Conservation (phyloP, 208 protist genomes). For the Kentomonas sorsogonicus region DNA sequence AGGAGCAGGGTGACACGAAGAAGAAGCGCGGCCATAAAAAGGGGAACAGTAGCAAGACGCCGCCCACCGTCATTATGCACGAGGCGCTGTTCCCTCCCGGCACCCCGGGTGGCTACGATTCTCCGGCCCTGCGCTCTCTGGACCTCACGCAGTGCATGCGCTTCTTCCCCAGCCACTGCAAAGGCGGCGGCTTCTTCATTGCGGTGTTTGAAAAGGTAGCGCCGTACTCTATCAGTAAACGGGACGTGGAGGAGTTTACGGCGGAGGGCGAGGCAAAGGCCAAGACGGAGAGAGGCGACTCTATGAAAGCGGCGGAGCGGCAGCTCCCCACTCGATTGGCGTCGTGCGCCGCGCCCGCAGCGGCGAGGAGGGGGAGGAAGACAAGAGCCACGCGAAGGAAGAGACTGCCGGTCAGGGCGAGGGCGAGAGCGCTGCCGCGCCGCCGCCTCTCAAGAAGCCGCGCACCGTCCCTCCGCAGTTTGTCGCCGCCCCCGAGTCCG, state of each 20-base stretch:
- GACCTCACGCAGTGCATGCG: conserved; percentile 90
- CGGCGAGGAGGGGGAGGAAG: conserved; percentile 15
- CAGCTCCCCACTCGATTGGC: not conserved
- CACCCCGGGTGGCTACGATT: conserved; percentile 39
- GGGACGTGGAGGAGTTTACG: conserved; percentile 3
- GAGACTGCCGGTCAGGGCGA: not conserved
- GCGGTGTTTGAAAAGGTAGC: conserved; percentile 90
- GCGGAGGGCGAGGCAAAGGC: conserved; percentile 10
- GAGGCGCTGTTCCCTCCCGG: conserved; percentile 20
- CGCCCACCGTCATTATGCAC: too few species aligned
- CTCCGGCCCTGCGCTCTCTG: conserved; percentile 18
- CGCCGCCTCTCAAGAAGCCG: conserved; percentile 5
- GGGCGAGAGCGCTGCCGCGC: conserved; percentile 1
- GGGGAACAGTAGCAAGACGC: too few species aligned
- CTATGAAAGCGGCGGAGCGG: not conserved
- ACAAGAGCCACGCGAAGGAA: conserved; percentile 9
- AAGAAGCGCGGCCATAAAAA: too few species aligned
- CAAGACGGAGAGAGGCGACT: conserved; percentile 11
- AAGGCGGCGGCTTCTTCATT: conserved; percentile 97
- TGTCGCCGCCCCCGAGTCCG: conserved; percentile 36
- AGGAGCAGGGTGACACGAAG: not conserved
- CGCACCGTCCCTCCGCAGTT: conserved; percentile 54
- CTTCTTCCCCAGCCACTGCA: conserved; percentile 91
- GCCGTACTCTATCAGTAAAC: conserved; percentile 46
- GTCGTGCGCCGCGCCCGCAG: not conserved